Base-by-base conservation (phyloP, 177 flowering plant species). In the Vitis hybrid region DNA sequence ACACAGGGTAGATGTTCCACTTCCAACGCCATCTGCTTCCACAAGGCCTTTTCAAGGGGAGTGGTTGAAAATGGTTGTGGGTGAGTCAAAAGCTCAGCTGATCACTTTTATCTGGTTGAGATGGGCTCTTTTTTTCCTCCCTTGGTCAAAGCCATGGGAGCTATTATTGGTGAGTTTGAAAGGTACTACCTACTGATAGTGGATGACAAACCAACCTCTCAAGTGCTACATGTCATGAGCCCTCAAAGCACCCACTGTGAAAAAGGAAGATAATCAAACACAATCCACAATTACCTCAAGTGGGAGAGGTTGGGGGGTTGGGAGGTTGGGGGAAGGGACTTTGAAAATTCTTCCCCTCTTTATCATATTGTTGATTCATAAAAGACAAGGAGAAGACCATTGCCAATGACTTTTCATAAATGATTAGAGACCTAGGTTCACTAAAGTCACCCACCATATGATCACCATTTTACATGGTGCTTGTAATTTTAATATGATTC, bases 61-160 rank as follows among this genome's bases (percentile, higher is more conserved):
- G 56, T 54, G 56, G 56, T 54, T 54, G 27, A 57, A 11, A 24
- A 8, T 24, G 5, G 60, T 54, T 52, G 14, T 62, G 50, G 60
- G 2, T 15, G 52, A 19, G 51, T 70, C 68, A 70, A 56, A 70
- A 64, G 18, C 67, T 52, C 66, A 54, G 30, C 46, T n/a, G 11
- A 24, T 49, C 9, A 18, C n/a, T 11, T 35, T 54, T 54, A 15
- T 11, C 6, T 12, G 3, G 15, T 54, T 54, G 56, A 54, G n/a
- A 54, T 54, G 56, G 56, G 56, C 56, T 13, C 16, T 66, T 14
- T 10, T 30, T 32, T 59, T 15, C 4, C 21, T 66, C n/a, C 24
- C 11, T 2, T 15, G 56, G 27, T 48, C 67, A 70, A 70, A 64
- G 40, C 62, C 61, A 63, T 52, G 68, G 15, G 52, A 48, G 56